Conservation (phyloP, 2,329 filamentous ascomycete species). For the Arachnopeziza araneosa region DNA sequence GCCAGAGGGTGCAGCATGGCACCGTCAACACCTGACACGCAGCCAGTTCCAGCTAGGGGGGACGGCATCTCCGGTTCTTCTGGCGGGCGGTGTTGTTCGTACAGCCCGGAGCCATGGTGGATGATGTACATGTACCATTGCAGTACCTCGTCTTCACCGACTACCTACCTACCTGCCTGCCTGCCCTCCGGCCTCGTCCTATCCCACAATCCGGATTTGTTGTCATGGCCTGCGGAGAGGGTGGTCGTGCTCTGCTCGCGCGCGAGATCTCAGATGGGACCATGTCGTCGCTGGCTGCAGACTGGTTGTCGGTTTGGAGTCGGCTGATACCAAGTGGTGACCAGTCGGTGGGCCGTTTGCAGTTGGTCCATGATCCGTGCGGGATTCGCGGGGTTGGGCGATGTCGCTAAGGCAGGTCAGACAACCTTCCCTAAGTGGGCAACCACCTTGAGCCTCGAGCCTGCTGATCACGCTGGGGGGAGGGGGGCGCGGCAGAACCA, state of each 20-base stretch:
- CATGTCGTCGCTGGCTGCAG: background rate
- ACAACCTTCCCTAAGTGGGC: conserved; percentile 8
- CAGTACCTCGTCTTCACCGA: background rate
- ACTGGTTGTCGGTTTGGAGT: conserved; percentile 2
- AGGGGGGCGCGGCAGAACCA: conserved; percentile 8
- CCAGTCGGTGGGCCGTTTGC: background rate
- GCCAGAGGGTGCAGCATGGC: too few species aligned
- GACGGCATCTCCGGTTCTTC: background rate
- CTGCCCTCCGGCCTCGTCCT: too few species aligned
- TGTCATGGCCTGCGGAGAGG: background rate
- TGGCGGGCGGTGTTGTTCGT: background rate
- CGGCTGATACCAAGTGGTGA: conserved; percentile 7
- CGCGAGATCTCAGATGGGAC: background rate
- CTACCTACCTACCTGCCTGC: background rate
- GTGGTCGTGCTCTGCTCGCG: background rate
- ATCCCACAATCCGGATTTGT: background rate
- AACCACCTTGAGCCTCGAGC: background rate
- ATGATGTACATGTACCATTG: background rate
- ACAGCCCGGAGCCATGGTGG: background rate
- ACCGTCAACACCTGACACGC: background rate
- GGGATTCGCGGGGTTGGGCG: conserved; percentile 1
- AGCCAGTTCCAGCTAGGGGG: background rate
- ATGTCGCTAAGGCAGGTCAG: conserved; percentile 3
- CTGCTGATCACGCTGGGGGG: conserved; percentile 19
- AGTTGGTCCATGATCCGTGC: background rate